These are phyloP conservation scores for Candida sojae DNA, from an alignment of 1,139 yeast species.

Conservation along the genomic window DNA sequence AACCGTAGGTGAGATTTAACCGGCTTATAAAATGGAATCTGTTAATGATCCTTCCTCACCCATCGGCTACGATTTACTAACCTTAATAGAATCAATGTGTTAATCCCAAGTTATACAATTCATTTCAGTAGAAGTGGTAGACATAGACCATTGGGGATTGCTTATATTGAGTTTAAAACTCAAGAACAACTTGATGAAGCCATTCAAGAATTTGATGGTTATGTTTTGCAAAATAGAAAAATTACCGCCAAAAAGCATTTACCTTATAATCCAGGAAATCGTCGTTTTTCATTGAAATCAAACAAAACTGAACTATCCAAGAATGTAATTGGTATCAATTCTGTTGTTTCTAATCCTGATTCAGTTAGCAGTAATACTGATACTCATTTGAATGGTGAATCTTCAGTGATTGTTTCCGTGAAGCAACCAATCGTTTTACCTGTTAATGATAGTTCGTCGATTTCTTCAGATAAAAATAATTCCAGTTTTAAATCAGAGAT, in stretches of 20 bases:
- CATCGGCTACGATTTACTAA: constrained; percentile 12
- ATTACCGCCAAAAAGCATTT: constrained; percentile 39
- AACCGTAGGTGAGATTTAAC: constrained; percentile 14
- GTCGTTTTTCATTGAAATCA: constrained; percentile 7
- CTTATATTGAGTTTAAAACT: constrained; percentile 61
- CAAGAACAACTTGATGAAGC: constrained; percentile 52
- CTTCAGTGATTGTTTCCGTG: neutral
- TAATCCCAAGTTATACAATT: constrained; percentile 58
- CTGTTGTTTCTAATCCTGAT: neutral
- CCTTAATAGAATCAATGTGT: constrained; percentile 34
- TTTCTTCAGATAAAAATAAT: neutral
- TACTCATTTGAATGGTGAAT: neutral
- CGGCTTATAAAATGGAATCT: no score
- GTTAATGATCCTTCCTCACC: neutral
- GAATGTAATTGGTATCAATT: neutral
- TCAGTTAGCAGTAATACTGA: neutral
- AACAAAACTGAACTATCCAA: neutral
- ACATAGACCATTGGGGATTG: constrained; percentile 59
- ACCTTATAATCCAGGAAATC: constrained; percentile 35
- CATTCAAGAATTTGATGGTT: constrained; percentile 41
- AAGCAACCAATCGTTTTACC: neutral
- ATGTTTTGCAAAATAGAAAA: constrained; percentile 37
- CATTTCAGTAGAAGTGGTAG: constrained; percentile 40
- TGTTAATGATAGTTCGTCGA: constrained; percentile 3
- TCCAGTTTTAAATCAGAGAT: constrained; percentile 4